Evolutionary conservation across 768 basidiomycete species (phyloP), one percentile per base, ranked within the genome.

Genomic region (Auriscalpium orientale): DNA sequence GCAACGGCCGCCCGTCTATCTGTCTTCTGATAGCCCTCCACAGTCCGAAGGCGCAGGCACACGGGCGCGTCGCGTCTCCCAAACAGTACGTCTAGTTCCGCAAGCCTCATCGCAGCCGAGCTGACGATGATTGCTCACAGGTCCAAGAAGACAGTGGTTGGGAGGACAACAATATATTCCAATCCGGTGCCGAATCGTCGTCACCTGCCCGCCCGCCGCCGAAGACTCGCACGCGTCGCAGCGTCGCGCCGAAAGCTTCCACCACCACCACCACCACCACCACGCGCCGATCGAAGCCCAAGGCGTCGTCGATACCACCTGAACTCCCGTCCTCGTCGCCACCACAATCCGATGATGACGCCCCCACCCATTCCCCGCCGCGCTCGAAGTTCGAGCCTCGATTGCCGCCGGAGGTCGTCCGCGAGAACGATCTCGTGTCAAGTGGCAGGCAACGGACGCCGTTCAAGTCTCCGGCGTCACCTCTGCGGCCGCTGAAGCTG

Each of bases 141-240:
- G 20, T 66, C 56, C 71, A 66, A 22, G 85, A 88, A 40, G 88
- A 89, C 53, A 91, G 89, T 62, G 89, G 88, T 36, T 92, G 90
- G 89, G 90, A 92, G 65, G 90, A 91, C 61, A 91, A 90, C 65
- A 92, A 93, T 60, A 82, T 91, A 33, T 93, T 93, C 67, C 90
- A 93, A 65, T 91, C 89, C 9, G 90, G 89, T n/a, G 85, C 86
- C 5, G 90, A 92, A 63, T 87, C 86, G n/a, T 89, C 89, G 8
- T 91, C 89, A 13, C 89, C 90, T 36, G 69, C 67, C 10, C 84
- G 84, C 16, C 82, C 85, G 37, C 79, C 84, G 6, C 85, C 84
- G 21, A 67, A 67, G 35, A 64, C 65, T 10, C 60, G 61, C 33
- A 43, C 46, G 57, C 71, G 56, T 70, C 75, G 61, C 62, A 74